phyloP scores from a whole-genome alignment of 352 stramenopile species.

The Pythium monospermum region DNA sequence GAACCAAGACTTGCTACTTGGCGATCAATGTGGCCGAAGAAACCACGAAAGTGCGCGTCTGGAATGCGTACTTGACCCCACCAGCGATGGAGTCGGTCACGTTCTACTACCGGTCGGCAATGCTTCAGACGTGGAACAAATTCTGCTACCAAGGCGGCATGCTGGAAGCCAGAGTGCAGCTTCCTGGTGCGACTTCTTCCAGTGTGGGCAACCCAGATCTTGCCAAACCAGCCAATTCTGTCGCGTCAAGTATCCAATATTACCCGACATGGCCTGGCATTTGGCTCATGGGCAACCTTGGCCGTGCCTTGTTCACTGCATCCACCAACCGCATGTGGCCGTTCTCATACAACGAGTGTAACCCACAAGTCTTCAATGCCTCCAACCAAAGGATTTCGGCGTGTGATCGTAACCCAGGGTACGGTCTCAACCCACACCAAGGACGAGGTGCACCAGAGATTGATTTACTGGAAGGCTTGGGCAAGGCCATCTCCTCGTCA shows the following conservation, averaged over 20 bases:
- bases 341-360: not conserved
- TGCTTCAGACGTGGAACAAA: conserved; percentile 1
- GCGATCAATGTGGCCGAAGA: not conserved
- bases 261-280: not conserved
- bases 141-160: conserved; percentile 1
- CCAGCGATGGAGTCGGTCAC: not conserved
- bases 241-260: not conserved
- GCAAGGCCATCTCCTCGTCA: conserved; percentile 50
- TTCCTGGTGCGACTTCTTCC: not conserved
- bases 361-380: conserved; percentile 26
- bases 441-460: conserved; percentile 80
- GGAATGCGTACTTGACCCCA: not conserved
- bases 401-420: conserved; percentile 88
- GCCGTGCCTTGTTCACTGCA: not conserved
- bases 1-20: not conserved
- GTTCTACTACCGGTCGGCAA: conserved; percentile 1
- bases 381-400: conserved; percentile 53
- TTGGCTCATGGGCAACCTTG: not conserved
- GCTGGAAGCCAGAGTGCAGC: not conserved
- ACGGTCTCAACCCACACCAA: conserved; percentile 73
- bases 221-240: not conserved
- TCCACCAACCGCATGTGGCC: conserved; percentile 2
- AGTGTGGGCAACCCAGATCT: not conserved
- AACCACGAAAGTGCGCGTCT: not conserved
- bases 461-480: conserved; percentile 77